Evolutionary conservation across 202 grass and related monocot species (phyloP).

Genomic region (Cymbopogon flexuosus): DNA sequence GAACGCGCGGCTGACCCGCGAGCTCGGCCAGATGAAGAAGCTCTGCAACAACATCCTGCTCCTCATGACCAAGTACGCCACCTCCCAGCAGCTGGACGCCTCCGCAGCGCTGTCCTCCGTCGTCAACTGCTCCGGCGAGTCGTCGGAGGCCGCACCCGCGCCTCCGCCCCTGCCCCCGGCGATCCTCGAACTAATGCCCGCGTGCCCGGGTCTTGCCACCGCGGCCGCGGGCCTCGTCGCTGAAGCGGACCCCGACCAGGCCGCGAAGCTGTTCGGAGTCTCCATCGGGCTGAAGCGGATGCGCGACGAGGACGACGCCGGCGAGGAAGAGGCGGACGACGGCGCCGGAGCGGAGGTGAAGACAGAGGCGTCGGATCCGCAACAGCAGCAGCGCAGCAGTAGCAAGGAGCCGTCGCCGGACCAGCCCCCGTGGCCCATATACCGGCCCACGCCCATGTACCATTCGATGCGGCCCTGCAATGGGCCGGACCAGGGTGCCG

Average conservation of each 20-base stretch:
- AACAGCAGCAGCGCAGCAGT: not conserved
- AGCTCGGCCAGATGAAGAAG: slow-evolving; percentile 85
- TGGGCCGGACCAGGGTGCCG: slow-evolving; percentile 27
- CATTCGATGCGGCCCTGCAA: slow-evolving; percentile 34
- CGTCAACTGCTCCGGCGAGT: slow-evolving; percentile 40
- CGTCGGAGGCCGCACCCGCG: slow-evolving; percentile 20
- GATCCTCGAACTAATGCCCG: slow-evolving; percentile 73
- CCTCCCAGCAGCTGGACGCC: slow-evolving; percentile 35
- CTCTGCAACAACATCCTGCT: slow-evolving; percentile 76
- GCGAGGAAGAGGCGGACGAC: not conserved
- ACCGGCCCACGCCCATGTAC: slow-evolving; percentile 56
- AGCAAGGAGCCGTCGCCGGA: slow-evolving; percentile 28
- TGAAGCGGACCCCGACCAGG: slow-evolving; percentile 26
- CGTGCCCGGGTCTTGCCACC: slow-evolving; percentile 26
- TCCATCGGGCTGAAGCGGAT: slow-evolving; percentile 56
- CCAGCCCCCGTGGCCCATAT: slow-evolving; percentile 50
- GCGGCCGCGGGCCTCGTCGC: slow-evolving; percentile 28
- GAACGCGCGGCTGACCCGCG: slow-evolving; percentile 62
- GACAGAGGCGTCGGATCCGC: slow-evolving; percentile 37
- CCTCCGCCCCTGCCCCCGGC: slow-evolving; percentile 21
- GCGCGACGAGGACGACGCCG: slow-evolving; percentile 29
- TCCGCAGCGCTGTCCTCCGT: slow-evolving; percentile 35
- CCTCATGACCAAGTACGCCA: slow-evolving; percentile 64
- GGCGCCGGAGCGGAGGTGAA: slow-evolving; percentile 32
- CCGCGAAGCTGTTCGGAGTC: slow-evolving; percentile 62